phyloP scores from a whole-genome alignment of 257 asterid genomes.

The Primulina eburnea region DNA sequence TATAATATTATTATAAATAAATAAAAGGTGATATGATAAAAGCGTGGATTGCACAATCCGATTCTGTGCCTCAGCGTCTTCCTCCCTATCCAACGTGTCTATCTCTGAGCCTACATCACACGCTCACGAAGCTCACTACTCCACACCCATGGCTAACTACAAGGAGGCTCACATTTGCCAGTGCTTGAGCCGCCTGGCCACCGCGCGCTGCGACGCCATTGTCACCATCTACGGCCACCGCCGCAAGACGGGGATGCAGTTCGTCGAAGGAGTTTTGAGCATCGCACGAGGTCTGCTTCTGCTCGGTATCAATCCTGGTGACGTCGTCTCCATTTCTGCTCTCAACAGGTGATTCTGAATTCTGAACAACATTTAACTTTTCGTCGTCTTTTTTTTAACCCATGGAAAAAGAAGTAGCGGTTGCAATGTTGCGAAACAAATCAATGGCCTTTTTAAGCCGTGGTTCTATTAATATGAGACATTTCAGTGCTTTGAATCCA shows the following conservation, averaged over 20 bases:
- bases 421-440: too few species aligned
- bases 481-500: too few species aligned
- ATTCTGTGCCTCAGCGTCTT: neutral
- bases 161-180: slow-evolving; percentile 82
- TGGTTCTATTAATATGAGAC: too few species aligned
- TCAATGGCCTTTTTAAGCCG: too few species aligned
- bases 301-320: slow-evolving; percentile 74
- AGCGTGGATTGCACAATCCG: neutral
- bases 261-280: slow-evolving; percentile 53
- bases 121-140: neutral
- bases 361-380: too few species aligned
- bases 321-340: slow-evolving; percentile 82
- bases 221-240: slow-evolving; percentile 47
- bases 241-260: slow-evolving; percentile 69
- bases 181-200: slow-evolving; percentile 65
- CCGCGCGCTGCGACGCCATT: slow-evolving; percentile 48
- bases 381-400: too few species aligned
- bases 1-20: too few species aligned
- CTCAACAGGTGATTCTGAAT: slow-evolving; percentile 57
- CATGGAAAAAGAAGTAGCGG: too few species aligned
- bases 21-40: too few species aligned
- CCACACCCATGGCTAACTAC: slow-evolving; percentile 42
- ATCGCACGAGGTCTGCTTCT: slow-evolving; percentile 58
- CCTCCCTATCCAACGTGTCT: neutral
- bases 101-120: neutral